Conservation (phyloP, 2,329 filamentous ascomycete genomes). For the Delphinella strobiligena region DNA sequence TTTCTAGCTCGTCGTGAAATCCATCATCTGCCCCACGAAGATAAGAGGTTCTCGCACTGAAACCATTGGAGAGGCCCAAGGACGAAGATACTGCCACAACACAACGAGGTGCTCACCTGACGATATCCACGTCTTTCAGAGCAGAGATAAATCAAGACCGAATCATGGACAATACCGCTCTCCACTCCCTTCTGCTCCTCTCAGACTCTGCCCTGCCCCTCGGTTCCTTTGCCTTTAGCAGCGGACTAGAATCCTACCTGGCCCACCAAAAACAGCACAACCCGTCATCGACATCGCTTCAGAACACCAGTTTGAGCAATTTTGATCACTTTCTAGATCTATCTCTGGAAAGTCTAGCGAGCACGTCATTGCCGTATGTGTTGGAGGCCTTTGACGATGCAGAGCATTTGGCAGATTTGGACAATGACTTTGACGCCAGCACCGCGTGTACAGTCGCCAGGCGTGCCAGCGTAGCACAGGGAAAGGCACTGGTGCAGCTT, state of each 20-base stretch:
- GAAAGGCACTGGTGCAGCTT: conserved; percentile 59
- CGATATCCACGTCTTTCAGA: too few relatives aligned
- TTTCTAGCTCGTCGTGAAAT: too few relatives aligned
- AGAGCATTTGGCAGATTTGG: conserved; percentile 41
- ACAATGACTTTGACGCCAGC: conserved; percentile 65
- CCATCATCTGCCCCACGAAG: too few relatives aligned
- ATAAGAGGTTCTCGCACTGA: too few relatives aligned
- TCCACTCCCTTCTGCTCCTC: conserved; percentile 64
- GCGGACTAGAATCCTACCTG: conserved; percentile 70
- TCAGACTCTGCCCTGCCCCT: conserved; percentile 72
- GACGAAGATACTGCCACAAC: too few relatives aligned
- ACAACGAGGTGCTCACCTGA: too few relatives aligned
- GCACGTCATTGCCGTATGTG: conserved; percentile 62
- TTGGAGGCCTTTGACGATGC: conserved; percentile 53
- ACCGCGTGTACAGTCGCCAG: conserved; percentile 70
- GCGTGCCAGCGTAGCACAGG: conserved; percentile 63
- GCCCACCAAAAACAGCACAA: conserved; percentile 42
- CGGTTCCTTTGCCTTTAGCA: conserved; percentile 79
- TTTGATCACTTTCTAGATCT: conserved; percentile 58
- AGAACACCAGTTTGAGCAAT: conserved; percentile 19
- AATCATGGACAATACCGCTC: conserved; percentile 10
- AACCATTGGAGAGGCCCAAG: too few relatives aligned
- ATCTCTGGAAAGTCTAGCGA: conserved; percentile 59
- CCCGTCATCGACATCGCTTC: conserved; percentile 15
- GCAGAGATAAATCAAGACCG: not conserved